Base-by-base conservation (phyloP, 768 basidiomycete species). In the Tricholoma hemisulphureum region DNA sequence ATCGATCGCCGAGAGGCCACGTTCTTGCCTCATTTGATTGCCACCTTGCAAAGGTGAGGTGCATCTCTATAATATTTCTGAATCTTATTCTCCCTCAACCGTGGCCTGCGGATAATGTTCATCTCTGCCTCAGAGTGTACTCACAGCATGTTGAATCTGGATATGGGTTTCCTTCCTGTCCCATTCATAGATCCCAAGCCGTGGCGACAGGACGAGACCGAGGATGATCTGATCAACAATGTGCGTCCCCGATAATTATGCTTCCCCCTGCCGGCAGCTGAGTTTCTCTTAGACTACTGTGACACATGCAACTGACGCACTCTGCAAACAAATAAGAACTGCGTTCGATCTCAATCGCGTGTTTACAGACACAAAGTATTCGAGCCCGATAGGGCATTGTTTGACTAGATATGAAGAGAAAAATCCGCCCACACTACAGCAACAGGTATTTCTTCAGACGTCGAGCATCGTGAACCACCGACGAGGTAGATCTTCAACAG, bases 381-480 rank as follows among this genome's bases (percentile, higher is more conserved):
- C 45, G 3, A 43, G 39, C 29, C 14, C 35, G 14, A 43, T 41
- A 26, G 53, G 53, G 2, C 39, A 54, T 14, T 54, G 35, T 20
- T 43, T 39, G n/a, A 54, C 53, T 21, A 43, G 35, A 13, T 54
- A 54, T 29, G 53, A 54, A 9, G 24, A 54, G 41, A 18, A 20
- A 20, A 45, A 26, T 16, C 53, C 53, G 18, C 53, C 53, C 16
- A n/a, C 26, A 13, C 21, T 4, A 5, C 28, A 54, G 24, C 24
- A 54, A 6, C 53, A 39, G 41, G 53, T 54, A 54, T 35, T 13
- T 21, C 51, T 16, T n/a, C 32, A 3, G 18, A 16, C 5, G 13
- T 5, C 16, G 24, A 35, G 20, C n/a, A 21, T 52, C 34, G 11
- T 35, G 4, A 11, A 24, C 32, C 16, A 20, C 3, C 23, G 10